These are phyloP conservation scores for Cryphonectria naterciae DNA, from an alignment of 2,329 filamentous ascomycete species.

Conservation along the genomic window DNA sequence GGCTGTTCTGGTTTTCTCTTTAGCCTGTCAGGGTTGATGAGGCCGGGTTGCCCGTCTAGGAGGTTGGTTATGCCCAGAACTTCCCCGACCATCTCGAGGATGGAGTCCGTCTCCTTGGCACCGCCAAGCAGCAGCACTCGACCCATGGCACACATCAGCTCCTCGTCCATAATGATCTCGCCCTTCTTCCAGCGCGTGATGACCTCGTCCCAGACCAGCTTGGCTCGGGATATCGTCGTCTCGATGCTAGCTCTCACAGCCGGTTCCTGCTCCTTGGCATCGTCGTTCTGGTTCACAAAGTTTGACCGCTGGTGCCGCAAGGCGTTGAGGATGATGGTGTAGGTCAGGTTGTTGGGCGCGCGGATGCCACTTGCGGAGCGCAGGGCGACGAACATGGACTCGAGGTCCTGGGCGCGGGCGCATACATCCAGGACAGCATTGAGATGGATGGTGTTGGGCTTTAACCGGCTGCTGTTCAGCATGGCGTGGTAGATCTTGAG, in stretches of 20 bases:
- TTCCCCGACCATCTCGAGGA: conserved; percentile 78
- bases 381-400: conserved; percentile 77
- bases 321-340: conserved; percentile 80
- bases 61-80: conserved; percentile 74
- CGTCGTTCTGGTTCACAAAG: conserved; percentile 35
- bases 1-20: conserved; percentile 6
- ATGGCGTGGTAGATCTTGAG: conserved; percentile 79
- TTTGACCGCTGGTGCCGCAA: conserved; percentile 57
- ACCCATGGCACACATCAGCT: conserved; percentile 80
- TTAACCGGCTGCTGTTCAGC: conserved; percentile 63
- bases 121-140: conserved; percentile 71
- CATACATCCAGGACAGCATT: conserved; percentile 90
- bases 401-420: conserved; percentile 72
- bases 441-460: conserved; percentile 78
- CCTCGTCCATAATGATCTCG: conserved; percentile 73
- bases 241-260: conserved; percentile 39
- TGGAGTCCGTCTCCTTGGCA: conserved; percentile 67
- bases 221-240: conserved; percentile 66
- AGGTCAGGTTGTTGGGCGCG: conserved; percentile 73
- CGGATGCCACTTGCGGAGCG: conserved; percentile 69
- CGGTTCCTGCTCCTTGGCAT: conserved; percentile 37
- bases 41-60: conserved; percentile 34
- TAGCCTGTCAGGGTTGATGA: conserved; percentile 9
- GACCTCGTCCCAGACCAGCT: conserved; percentile 80
- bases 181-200: conserved; percentile 75